These are phyloP conservation scores for Murraya koenigii DNA, from an alignment of 345 rosid species.

Conservation along the genomic window DNA sequence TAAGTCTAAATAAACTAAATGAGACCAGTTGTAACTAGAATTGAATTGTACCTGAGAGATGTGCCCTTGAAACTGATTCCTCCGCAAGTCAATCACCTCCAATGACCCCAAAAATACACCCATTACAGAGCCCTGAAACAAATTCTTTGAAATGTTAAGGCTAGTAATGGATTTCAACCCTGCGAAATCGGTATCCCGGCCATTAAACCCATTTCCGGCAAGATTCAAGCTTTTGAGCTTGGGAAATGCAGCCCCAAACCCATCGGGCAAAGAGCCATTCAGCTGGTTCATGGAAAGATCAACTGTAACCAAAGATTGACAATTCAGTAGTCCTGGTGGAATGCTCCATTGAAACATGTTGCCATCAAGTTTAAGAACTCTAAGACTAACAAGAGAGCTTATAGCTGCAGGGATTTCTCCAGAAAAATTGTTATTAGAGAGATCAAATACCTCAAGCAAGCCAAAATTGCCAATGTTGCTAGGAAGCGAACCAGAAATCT, in stretches of 20 bases:
- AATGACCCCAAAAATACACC: constrained; percentile 45
- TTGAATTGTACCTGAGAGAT: constrained; percentile 78
- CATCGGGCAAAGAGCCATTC: constrained; percentile 66
- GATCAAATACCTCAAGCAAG: constrained; percentile 61
- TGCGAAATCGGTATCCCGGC: constrained; percentile 48
- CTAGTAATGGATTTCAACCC: constrained; percentile 50
- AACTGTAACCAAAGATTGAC: constrained; percentile 49
- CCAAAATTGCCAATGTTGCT: constrained; percentile 86
- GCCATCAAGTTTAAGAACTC: constrained; percentile 54
- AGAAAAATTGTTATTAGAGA: constrained; percentile 65
- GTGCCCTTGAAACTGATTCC: constrained; percentile 76
- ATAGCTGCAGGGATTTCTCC: constrained; percentile 78
- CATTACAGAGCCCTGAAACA: constrained; percentile 62
- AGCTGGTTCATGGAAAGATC: constrained; percentile 78
- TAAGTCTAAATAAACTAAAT: constrained; percentile 68
- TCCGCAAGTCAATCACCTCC: constrained; percentile 69
- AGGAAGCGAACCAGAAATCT: constrained; percentile 66
- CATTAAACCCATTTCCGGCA: constrained; percentile 62
- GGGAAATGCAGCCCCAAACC: constrained; percentile 73
- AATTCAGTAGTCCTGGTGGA: constrained; percentile 54
- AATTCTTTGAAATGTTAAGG: constrained; percentile 70
- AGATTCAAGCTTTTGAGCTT: constrained; percentile 65
- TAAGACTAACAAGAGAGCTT: constrained; percentile 53
- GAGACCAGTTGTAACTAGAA: constrained; percentile 52
- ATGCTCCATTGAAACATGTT: constrained; percentile 61